Conservation (phyloP, 495 filamentous ascomycete genomes). For the Penicillium atrosanguineum region DNA sequence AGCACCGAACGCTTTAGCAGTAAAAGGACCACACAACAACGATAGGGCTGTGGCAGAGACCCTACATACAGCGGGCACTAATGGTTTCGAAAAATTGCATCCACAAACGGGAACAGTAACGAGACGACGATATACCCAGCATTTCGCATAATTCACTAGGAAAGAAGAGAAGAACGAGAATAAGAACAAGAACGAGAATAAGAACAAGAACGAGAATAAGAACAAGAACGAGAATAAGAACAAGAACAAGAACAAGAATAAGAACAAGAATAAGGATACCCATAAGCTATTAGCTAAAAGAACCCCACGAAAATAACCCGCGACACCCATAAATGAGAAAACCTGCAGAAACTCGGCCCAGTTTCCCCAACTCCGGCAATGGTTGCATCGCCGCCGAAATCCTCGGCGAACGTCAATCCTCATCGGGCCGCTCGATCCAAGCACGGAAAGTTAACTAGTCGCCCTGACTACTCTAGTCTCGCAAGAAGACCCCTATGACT, state of each 20-base stretch:
- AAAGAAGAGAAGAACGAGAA: background rate
- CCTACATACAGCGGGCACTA: background rate
- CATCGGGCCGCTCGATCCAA: background rate
- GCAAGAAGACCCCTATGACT: too few species aligned
- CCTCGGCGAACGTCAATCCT: background rate
- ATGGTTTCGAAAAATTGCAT: background rate
- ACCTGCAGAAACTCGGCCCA: slow-evolving; percentile 9
- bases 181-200: background rate
- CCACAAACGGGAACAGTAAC: background rate
- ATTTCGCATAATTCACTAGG: background rate
- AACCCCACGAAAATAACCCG: background rate
- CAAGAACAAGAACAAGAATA: background rate
- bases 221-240: background rate
- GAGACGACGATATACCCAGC: background rate
- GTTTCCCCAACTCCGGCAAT: slow-evolving; percentile 12
- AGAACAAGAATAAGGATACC: background rate
- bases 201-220: background rate
- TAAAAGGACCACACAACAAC: background rate
- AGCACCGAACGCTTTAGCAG: background rate
- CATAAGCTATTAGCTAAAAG: background rate
- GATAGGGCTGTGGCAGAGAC: background rate
- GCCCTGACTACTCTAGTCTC: too few species aligned
- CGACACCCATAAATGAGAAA: background rate
- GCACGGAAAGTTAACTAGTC: background rate
- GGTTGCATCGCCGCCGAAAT: slow-evolving; percentile 14